Base-by-base conservation (phyloP, 2,329 filamentous ascomycete genomes). In the Fusarium dimerum region DNA sequence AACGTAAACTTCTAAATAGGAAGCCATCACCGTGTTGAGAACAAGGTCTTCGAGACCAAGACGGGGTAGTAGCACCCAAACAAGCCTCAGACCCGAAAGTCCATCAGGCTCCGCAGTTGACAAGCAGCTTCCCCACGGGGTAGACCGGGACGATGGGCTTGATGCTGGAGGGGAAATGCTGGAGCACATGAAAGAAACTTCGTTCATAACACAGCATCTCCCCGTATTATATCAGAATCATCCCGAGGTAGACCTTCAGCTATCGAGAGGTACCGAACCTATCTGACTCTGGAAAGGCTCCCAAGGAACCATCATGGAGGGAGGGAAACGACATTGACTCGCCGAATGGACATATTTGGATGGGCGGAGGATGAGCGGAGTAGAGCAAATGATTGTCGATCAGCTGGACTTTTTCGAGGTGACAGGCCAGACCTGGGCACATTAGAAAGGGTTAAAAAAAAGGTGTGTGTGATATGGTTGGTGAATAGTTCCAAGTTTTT, bases 51-150 rank as follows among this genome's bases (percentile, higher is more conserved):
- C 39, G 20, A 51, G 40, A 41, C 30, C 20, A 36, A 44, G 40
- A 40, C 47, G 47, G 54, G 48, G 48, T 36, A 54, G 56, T 45
- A 45, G 57, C 47, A 17, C 61, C 51, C 16, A 61, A 64, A 64
- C 20, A 26, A 26, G 20, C 20, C 7, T 47, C 45, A 59, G 52
- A 40, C 13, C 32, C 49, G 46, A 11, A 15, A 40, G 42, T 60
- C 60, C 60, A 59, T 47, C 20, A 45, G 43, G 30, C 38, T 38
- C 26, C 26, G 17, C 52, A 26, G 13, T 39, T 5, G n/a, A 48
- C 20, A 34, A 57, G 50, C 57, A 57, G 53, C 51, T 63, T 60
- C 56, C 55, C 57, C 49, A 52, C 49, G 57, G 61, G 46, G 56
- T 56, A 40, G 41, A 52, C 46, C 43, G 51, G 46, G 34, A 34